Evolutionary conservation across 2,329 filamentous ascomycete species (phyloP).

Genomic region (Diaporthe sp.): DNA sequence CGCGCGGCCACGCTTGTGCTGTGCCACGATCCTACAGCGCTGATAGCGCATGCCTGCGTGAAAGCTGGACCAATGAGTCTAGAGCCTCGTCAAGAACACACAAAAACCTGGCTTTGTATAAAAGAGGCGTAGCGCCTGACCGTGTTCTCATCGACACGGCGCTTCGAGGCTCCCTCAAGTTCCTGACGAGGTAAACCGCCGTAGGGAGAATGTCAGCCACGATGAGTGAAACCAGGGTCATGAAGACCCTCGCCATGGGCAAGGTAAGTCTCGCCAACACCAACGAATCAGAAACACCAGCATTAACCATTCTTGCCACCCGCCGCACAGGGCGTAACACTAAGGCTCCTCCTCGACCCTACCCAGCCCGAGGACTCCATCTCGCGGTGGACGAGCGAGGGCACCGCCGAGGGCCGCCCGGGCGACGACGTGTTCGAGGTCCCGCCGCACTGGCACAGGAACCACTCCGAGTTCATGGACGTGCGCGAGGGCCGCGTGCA

Average conservation of each 20-base stretch:
- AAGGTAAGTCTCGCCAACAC: not conserved
- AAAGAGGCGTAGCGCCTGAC: not conserved
- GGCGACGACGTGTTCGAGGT: conserved; percentile 4
- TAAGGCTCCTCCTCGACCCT: conserved; percentile 18
- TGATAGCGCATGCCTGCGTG: not conserved
- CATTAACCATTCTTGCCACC: not conserved
- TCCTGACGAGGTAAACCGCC: not conserved
- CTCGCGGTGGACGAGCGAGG: conserved; percentile 17
- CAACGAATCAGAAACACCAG: not conserved
- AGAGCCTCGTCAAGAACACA: not conserved
- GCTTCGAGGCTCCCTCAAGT: not conserved
- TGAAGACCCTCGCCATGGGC: conserved; percentile 29
- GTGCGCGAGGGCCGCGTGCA: conserved; percentile 26
- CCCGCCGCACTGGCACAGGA: conserved; percentile 32
- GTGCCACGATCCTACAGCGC: not conserved
- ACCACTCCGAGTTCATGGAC: conserved; percentile 15
- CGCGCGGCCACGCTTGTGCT: not conserved
- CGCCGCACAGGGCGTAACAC: not conserved
- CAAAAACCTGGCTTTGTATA: not conserved
- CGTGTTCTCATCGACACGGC: too few relatives aligned
- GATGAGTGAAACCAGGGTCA: conserved; percentile 14
- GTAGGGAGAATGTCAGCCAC: not conserved
- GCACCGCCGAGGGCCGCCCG: not conserved
- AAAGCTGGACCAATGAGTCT: not conserved
- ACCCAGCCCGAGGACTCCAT: conserved; percentile 2